phyloP scores from a whole-genome alignment of 2,329 filamentous ascomycete genomes.

The Geosmithia flava region DNA sequence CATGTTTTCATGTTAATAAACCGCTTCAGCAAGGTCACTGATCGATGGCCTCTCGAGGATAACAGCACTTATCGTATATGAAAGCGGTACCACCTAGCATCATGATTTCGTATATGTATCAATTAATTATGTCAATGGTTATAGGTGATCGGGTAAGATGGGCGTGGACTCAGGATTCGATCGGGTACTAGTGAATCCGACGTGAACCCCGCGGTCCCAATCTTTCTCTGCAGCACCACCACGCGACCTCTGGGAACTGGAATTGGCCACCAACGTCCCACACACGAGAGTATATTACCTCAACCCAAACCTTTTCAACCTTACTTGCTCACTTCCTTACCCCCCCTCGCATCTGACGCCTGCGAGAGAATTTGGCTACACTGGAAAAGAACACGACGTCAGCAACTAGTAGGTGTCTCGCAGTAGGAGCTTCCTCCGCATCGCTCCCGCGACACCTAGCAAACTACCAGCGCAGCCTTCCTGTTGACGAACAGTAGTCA shows the following conservation, averaged over 20 bases:
- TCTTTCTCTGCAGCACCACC: neutral
- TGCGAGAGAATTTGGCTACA: neutral
- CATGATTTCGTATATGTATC: neutral
- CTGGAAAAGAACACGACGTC: neutral
- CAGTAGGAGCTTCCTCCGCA: neutral
- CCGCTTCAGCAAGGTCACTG: neutral
- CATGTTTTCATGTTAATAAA: neutral
- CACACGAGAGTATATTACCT: neutral
- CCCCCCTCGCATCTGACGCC: neutral
- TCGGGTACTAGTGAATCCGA: neutral
- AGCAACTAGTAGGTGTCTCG: neutral
- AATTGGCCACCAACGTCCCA: neutral
- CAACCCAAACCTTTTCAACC: neutral
- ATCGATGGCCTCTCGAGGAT: neutral
- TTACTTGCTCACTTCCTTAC: neutral
- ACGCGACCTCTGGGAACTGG: neutral
- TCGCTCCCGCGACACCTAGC: neutral
- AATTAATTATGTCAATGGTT: neutral
- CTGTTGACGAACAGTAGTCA: neutral
- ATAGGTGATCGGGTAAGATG: neutral
- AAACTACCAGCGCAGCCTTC: neutral
- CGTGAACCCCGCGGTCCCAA: neutral
- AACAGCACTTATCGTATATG: neutral
- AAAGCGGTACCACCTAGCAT: neutral
- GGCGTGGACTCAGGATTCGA: neutral